These are phyloP conservation scores for Cyclocybe aegerita DNA, from an alignment of 768 basidiomycete species.

Conservation along the genomic window DNA sequence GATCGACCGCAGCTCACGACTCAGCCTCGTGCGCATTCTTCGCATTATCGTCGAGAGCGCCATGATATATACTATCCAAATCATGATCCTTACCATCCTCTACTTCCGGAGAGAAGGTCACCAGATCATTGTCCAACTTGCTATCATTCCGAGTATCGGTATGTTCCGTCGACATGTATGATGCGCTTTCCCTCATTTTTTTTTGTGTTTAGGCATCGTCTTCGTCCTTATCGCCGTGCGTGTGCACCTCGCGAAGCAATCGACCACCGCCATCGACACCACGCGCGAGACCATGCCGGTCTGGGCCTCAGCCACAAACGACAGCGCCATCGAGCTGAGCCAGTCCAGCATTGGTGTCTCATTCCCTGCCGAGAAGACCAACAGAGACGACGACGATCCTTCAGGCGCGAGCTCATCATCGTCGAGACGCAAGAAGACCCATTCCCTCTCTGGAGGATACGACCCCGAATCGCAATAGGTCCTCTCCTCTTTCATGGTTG, in stretches of 20 bases:
- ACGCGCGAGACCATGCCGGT: slow-evolving; percentile 10
- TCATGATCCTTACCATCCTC: slow-evolving; percentile 21
- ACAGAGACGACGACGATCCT: background rate
- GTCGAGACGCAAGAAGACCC: slow-evolving; percentile 4
- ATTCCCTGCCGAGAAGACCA: slow-evolving; percentile 3
- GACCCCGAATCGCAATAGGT: no score
- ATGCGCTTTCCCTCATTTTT: background rate
- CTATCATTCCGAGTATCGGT: slow-evolving; percentile 24
- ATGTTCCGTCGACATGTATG: background rate
- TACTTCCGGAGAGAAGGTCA: slow-evolving; percentile 12
- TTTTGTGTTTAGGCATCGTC: slow-evolving; percentile 13
- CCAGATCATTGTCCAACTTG: slow-evolving; percentile 18
- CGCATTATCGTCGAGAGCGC: slow-evolving; percentile 25
- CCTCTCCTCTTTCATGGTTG: no score
- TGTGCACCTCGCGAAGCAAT: slow-evolving; percentile 12
- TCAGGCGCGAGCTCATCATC: slow-evolving; percentile 6
- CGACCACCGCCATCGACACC: slow-evolving; percentile 3
- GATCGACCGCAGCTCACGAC: slow-evolving; percentile 7
- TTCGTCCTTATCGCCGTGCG: slow-evolving; percentile 22
- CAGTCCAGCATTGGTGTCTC: slow-evolving; percentile 1
- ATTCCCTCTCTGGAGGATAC: no score
- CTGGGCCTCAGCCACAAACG: slow-evolving; percentile 9
- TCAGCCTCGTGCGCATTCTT: slow-evolving; percentile 12
- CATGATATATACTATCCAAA: slow-evolving; percentile 21
- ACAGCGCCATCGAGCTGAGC: slow-evolving; percentile 7